Evolutionary conservation across 805 yeast species (phyloP), one percentile per base, ranked within the genome.

Genomic region (Metschnikowia rubicola): DNA sequence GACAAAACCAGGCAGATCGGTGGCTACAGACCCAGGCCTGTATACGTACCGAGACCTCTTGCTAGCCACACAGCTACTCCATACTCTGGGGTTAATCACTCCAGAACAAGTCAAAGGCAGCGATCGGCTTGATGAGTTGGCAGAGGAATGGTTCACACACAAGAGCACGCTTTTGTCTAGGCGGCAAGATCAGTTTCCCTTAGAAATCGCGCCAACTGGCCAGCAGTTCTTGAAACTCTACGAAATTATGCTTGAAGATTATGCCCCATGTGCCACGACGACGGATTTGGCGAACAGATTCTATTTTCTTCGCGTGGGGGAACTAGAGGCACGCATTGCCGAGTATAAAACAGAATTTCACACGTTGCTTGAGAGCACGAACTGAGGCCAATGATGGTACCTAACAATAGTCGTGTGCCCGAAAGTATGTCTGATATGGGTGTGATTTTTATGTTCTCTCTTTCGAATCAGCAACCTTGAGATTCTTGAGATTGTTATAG

Each of bases 221-320:
- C 46, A 43, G 6, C 59, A 67, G 41, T 38, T 66, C 2, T 45
- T 39, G 8, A 50, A 51, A 33, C 43, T 70, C 11, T 71, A 70
- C 50, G 49, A 52, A 15, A 55, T 57, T n/a, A 47, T 71, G 36
- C 53, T 71, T 26, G 52, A 51, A n/a, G 48, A 51, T 37, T 56
- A 65, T 46, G 44, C 42, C 11, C 55, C 55, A 3, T 67, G 71
- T 40, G 44, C 44, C 1, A 63, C 56, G 43, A 71, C 77, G 17
- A 70, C 72, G 2, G 71, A 69, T 17, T 57, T 71, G 48, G 77
- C 77, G 34, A 70, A 72, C 50, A 35, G 43, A 10, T 57, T 61
- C 26, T 72, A 71, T 52, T 67, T 57, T 37, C 47, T 50, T 9
- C 50, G 76, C 31, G 55, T 72, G 4, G 60, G 54, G 3, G 73